Base-by-base conservation (phyloP, 768 basidiomycete species). In the Favolaschia claudopus region DNA sequence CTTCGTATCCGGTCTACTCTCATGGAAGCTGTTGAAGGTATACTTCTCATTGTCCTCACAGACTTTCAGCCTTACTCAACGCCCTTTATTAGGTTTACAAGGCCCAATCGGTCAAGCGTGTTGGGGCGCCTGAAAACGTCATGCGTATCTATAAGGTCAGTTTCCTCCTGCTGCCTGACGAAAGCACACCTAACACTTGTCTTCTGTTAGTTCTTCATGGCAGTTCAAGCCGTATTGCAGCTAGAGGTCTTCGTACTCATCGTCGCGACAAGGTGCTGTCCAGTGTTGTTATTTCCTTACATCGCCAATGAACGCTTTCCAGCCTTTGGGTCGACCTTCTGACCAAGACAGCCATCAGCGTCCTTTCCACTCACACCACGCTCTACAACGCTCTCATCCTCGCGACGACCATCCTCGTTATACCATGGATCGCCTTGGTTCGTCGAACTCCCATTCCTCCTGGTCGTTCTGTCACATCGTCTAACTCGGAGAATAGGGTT, bases 261-360 rank as follows among this genome's bases (percentile, higher is more conserved):
- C 6, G 75, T 80, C 2, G 77, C 79, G 7, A 80, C 82, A 69
- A 44, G 56, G 62, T 55, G 29, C 3, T 39, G 15, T 14, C 14
- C 27, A 8, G 14, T 10, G 12, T 2, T 5, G 6, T 13, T 14
- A 9, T 19, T 31, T n/a, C n/a, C n/a, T 20, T 39, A 37, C 27
- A 17, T 4, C 27, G n/a, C 14, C 45, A 8, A 28, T 46, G 14
- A 43, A 20, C 34, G 8, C 20, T 6, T 7, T 25, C 7, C 34
- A 79, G 78, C 29, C 78, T 88, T 7, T 88, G 87, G 86, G 70
- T 83, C 31, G 82, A 85, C 65, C 76, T 85, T 46, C 75, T 88
- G 25, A 56, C 79, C 29, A 78, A 80, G 48, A 82, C 83, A 7
- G 70, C 77, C 14, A 79, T 88, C 40, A 70, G 66, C 2, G 29